Evolutionary conservation across 345 rosid genomes (phyloP), one percentile per base, ranked within the genome.

Genomic region (Balakata baccata): DNA sequence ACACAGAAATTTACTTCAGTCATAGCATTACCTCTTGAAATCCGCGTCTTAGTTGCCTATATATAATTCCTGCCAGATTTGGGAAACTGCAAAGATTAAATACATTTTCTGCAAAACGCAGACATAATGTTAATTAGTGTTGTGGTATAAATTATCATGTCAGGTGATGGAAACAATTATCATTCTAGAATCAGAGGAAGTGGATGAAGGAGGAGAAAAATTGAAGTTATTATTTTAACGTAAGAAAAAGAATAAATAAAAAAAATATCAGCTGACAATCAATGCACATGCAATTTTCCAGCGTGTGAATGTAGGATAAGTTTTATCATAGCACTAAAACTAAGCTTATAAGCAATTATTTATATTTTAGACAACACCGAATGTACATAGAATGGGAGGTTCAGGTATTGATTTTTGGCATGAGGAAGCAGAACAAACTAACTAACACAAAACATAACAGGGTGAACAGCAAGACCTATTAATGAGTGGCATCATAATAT

Each of bases 21-120:
- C 37, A 54, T 67, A 50, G 61, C 39, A 70, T 61, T 74, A 94
- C 98, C 96, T 89, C 95, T 66, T 83, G 90, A 77, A 92, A 89
- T 46, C 91, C 95, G 7, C 70, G 81, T 76, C 97, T 84, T 83
- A 95, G 47, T 72, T 87, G 89, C 84, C 87, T 68, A 86, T 89
- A 92, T 34, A 74, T 87, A 47, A 82, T 67, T 74, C 98, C 98
- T n/a, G 75, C 84, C 78, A 88, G 77, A 81, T 79, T 72, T n/a
- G 98, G 99, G 78, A 92, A 95, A 84, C 84, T 82, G 74, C 84
- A 77, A 78, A 95, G 92, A 74, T 90, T 95, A 80, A 95, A 95
- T 71, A 95, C 93, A 80, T 92, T 92, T 84, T 92, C 96, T 95
- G 96, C 94, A 87, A 84, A 25, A 56, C 72, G 71, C 47, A 77